These are phyloP conservation scores for Boehmeria nivea DNA, from an alignment of 306 rosid species.

Conservation along the genomic window DNA sequence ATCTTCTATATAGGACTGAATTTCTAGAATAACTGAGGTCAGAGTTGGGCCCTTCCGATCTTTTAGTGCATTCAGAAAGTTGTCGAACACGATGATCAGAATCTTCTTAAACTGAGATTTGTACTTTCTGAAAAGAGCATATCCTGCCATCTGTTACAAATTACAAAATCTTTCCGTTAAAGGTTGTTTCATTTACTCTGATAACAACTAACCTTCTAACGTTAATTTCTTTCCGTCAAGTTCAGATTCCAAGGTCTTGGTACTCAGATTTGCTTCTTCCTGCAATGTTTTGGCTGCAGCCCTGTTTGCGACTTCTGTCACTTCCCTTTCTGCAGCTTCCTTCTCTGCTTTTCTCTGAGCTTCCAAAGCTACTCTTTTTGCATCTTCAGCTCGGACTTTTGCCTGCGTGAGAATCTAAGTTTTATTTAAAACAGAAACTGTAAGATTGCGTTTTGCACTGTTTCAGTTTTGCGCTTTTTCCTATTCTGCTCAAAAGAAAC, in stretches of 20 bases:
- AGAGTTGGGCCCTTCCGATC: conserved; percentile 29
- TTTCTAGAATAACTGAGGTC: conserved; percentile 24
- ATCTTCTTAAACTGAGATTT: conserved; percentile 67
- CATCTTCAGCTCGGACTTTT: conserved; percentile 67
- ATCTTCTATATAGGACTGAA: conserved; percentile 62
- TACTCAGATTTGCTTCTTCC: no score
- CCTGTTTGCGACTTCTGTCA: conserved; percentile 30
- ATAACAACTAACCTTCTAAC: no score
- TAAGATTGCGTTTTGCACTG: no score
- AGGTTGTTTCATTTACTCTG: no score
- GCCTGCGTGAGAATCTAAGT: conserved; percentile 40
- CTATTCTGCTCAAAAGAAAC: no score
- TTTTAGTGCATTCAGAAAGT: conserved; percentile 49
- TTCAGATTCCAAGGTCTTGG: no score
- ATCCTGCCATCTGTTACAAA: conserved; percentile 78
- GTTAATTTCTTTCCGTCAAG: no score
- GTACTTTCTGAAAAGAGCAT: conserved; percentile 58
- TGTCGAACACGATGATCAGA: conserved; percentile 38
- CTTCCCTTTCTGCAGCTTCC: conserved; percentile 45
- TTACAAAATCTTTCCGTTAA: no score
- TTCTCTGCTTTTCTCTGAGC: conserved; percentile 58
- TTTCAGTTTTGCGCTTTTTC: no score
- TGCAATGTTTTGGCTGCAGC: conserved; percentile 33
- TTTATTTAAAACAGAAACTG: background rate
- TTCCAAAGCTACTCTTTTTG: conserved; percentile 63